Percentiles rank a stretch among this genome's conserved stretches.
phyloP scores from a whole-genome alignment of 192 early-diverging fungal species.

The Coemansia sp. region DNA sequence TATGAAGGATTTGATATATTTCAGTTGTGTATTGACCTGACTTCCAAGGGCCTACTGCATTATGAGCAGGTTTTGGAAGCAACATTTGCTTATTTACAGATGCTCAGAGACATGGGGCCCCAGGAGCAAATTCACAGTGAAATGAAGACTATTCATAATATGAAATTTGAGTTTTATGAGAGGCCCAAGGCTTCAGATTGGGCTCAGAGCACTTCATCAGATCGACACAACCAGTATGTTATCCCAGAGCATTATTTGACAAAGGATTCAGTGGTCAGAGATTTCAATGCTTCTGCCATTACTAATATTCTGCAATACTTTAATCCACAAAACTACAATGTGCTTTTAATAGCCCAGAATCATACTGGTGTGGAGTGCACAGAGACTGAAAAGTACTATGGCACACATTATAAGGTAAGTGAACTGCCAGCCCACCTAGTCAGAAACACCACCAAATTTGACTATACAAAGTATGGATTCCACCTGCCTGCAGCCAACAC shows the following conservation, averaged over 20 bases:
- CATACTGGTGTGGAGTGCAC: background rate
- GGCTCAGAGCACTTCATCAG: background rate
- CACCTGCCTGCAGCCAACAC: background rate
- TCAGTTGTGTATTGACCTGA: background rate
- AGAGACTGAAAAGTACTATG: background rate
- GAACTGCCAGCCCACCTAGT: background rate
- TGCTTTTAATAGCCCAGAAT: background rate
- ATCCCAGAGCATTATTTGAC: background rate
- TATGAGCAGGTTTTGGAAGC: conserved; percentile 16
- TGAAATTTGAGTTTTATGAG: background rate
- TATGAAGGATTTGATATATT: background rate
- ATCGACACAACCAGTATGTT: background rate
- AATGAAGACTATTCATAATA: background rate
- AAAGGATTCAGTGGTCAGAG: background rate
- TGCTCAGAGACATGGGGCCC: conserved; percentile 14
- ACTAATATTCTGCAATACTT: background rate
- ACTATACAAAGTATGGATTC: background rate
- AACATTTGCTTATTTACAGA: conserved; percentile 26
- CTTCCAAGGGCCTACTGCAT: background rate
- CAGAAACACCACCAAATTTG: background rate
- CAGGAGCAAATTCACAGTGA: conserved; percentile 6
- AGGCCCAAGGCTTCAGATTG: background rate
- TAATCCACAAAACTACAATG: background rate
- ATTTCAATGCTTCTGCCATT: background rate
- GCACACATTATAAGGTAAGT: background rate